Evolutionary conservation across 106 monocot genomes (phyloP).

Genomic region (Gastrodia elata): DNA sequence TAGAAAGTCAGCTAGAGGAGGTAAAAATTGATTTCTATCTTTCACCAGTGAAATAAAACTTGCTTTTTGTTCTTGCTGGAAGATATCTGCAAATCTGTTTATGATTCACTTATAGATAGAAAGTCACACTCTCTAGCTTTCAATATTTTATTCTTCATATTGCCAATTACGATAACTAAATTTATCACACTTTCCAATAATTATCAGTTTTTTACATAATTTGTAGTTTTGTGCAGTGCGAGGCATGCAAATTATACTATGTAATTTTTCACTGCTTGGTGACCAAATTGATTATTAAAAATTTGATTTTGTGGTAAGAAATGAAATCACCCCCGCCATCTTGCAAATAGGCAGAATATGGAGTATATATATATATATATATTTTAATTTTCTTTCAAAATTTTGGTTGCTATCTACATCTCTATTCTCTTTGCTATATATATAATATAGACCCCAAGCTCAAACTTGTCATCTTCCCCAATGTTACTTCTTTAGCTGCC

Average conservation of each 20-base stretch:
- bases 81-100: background rate
- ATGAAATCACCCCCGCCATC: background rate
- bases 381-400: background rate
- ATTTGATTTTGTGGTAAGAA: background rate
- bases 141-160: background rate
- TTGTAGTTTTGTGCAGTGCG: background rate
- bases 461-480: background rate
- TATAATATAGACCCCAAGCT: background rate
- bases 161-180: background rate
- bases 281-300: background rate
- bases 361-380: background rate
- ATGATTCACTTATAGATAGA: background rate
- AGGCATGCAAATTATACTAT: background rate
- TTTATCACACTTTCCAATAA: background rate
- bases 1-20: no score
- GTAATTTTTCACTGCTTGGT: background rate
- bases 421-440: background rate
- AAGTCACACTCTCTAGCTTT: background rate
- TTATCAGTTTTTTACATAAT: background rate
- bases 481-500: no score
- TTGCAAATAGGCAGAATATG: background rate
- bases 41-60: no score
- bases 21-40: no score
- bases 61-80: background rate
- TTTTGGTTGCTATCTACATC: background rate